phyloP scores from a whole-genome alignment of 2,329 filamentous ascomycete genomes.

The Cadophora gregata region DNA sequence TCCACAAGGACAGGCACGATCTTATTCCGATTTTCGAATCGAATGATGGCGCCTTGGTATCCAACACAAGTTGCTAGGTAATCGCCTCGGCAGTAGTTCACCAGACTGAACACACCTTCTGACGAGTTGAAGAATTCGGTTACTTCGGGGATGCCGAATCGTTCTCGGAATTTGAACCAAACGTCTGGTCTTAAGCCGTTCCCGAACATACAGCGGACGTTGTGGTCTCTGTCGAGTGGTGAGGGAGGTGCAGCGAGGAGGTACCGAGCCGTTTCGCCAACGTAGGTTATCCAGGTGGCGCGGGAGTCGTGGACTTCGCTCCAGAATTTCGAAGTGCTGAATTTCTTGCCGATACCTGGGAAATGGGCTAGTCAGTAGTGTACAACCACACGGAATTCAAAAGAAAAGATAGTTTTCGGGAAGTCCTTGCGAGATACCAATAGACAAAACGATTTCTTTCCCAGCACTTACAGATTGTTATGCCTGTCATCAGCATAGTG shows the following conservation, averaged over 20 bases:
- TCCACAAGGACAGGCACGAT: slow-evolving; percentile 74
- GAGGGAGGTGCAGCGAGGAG: slow-evolving; percentile 70
- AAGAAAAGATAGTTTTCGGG: neutral
- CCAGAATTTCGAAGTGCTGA: slow-evolving; percentile 76
- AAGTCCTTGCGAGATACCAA: neutral
- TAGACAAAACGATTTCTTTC: neutral
- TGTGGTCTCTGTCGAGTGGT: slow-evolving; percentile 64
- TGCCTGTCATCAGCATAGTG: slow-evolving; percentile 45
- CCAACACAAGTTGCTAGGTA: slow-evolving; percentile 70
- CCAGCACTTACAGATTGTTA: slow-evolving; percentile 56
- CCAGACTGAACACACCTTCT: slow-evolving; percentile 69
- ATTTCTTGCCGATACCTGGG: slow-evolving; percentile 61
- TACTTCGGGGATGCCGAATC: slow-evolving; percentile 67
- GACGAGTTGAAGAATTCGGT: slow-evolving; percentile 81
- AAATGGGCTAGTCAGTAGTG: neutral
- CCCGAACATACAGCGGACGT: slow-evolving; percentile 64
- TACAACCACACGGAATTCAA: neutral
- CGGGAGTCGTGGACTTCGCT: slow-evolving; percentile 69
- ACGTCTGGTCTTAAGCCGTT: slow-evolving; percentile 74
- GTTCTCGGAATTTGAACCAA: slow-evolving; percentile 66
- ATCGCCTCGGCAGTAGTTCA: slow-evolving; percentile 65
- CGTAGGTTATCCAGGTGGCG: slow-evolving; percentile 76
- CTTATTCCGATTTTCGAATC: slow-evolving; percentile 57
- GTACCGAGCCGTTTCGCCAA: slow-evolving; percentile 79
- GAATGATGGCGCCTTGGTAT: slow-evolving; percentile 69